A percentile compares a stretch with the other conserved stretches of the same genome.
phyloP scores from a whole-genome alignment of 2,329 filamentous ascomycete genomes.

The Epichloe scottii region DNA sequence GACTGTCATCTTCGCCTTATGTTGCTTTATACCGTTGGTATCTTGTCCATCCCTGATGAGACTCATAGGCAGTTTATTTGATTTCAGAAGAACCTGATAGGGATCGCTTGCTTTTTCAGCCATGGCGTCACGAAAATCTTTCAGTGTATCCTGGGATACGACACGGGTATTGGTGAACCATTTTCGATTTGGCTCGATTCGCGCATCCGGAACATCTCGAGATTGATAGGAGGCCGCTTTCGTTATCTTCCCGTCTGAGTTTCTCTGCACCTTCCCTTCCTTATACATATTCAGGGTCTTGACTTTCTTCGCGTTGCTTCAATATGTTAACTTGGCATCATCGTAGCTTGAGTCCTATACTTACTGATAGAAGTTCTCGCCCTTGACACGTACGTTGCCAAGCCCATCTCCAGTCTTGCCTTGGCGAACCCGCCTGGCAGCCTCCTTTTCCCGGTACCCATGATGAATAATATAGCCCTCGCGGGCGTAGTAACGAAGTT shows the following conservation, averaged over 20 bases:
- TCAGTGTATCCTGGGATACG: constrained; percentile 80
- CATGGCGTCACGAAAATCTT: constrained; percentile 81
- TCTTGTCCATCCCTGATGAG: constrained; percentile 71
- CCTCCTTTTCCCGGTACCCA: constrained; percentile 93
- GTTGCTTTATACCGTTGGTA: constrained; percentile 76
- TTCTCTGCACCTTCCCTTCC: constrained; percentile 70
- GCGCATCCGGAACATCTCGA: constrained; percentile 65
- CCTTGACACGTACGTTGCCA: constrained; percentile 83
- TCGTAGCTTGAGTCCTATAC: constrained; percentile 10
- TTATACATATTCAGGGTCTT: constrained; percentile 85
- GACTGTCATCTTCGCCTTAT: constrained; percentile 86
- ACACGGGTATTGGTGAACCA: constrained; percentile 94
- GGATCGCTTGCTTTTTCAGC: constrained; percentile 82
- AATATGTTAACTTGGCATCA: constrained; percentile 8
- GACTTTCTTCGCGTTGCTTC: constrained; percentile 65
- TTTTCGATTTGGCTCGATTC: constrained; percentile 90
- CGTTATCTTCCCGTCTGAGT: constrained; percentile 71
- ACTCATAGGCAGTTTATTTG: constrained; percentile 94
- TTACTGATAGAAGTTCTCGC: constrained; percentile 94
- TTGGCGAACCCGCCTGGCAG: constrained; percentile 67
- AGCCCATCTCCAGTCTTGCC: constrained; percentile 78
- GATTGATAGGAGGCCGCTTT: constrained; percentile 78
- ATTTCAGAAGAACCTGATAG: constrained; percentile 88
- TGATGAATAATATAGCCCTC: constrained; percentile 23
- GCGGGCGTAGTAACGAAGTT: background rate